Conservation (phyloP, 2,329 filamentous ascomycete genomes). For the Colletotrichum eleusines region DNA sequence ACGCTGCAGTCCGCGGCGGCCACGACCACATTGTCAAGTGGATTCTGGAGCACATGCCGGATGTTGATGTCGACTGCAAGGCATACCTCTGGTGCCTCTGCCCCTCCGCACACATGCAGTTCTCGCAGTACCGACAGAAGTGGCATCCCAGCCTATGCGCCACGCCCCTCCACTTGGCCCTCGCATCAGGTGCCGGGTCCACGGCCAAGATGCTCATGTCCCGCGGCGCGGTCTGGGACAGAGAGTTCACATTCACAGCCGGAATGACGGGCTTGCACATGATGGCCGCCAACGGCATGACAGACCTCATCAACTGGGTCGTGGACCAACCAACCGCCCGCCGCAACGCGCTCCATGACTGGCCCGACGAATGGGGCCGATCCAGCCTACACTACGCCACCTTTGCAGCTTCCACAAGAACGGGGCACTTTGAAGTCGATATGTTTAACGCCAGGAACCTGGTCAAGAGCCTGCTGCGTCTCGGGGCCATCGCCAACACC, state of each 20-base stretch:
- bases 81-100: background rate
- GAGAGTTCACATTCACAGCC: background rate
- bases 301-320: background rate
- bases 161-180: background rate
- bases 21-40: background rate
- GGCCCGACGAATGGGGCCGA: background rate
- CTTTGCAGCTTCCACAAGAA: background rate
- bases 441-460: background rate
- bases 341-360: background rate
- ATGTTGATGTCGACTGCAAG: background rate
- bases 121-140: background rate
- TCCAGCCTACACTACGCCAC: background rate
- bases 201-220: background rate
- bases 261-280: background rate
- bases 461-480: background rate
- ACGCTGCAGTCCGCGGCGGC: background rate
- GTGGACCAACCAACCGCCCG: no score
- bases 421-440: background rate
- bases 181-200: background rate
- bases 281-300: background rate
- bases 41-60: background rate
- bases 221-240: background rate
- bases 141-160: background rate
- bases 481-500: background rate
- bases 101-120: background rate